phyloP scores from a whole-genome alignment of 2,329 filamentous ascomycete genomes.

The Fusarium mangiferae region DNA sequence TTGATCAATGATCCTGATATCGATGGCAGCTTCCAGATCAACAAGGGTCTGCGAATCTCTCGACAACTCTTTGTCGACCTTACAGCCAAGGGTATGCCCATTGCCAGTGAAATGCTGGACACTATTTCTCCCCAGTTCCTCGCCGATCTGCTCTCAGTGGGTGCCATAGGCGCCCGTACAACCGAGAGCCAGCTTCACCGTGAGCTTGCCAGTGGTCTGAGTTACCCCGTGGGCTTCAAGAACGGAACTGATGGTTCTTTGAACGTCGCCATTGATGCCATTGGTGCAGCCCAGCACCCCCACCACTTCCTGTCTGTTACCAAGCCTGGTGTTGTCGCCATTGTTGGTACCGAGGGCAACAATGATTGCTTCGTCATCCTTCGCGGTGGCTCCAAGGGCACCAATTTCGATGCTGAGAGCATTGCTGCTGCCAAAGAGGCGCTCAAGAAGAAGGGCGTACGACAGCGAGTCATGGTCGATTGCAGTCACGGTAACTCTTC shows the following conservation, averaged over 20 bases:
- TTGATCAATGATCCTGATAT: constrained; percentile 99
- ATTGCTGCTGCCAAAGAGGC: constrained; percentile 85
- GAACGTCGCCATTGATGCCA: constrained; percentile 92
- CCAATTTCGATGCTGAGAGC: constrained; percentile 90
- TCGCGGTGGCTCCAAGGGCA: constrained; percentile 89
- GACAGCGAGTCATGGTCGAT: constrained; percentile 91
- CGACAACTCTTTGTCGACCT: constrained; percentile 94
- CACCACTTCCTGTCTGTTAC: constrained; percentile 98
- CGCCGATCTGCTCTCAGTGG: constrained; percentile 89
- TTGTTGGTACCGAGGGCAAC: constrained; percentile 93
- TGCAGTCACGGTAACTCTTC: constrained; percentile 96
- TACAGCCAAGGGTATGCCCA: constrained; percentile 91
- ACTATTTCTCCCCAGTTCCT: constrained; percentile 98
- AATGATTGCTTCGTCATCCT: constrained; percentile 98
- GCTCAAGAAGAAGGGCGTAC: constrained; percentile 77
- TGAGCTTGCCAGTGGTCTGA: constrained; percentile 91
- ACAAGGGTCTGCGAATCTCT: constrained; percentile 90
- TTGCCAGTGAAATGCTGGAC: constrained; percentile 97
- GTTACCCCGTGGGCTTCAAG: constrained; percentile 99
- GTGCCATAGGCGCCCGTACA: constrained; percentile 94
- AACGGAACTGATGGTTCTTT: constrained; percentile 96
- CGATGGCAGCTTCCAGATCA: constrained; percentile 98
- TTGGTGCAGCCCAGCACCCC: constrained; percentile 88
- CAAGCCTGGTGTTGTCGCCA: constrained; percentile 93
- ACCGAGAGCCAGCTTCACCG: constrained; percentile 96